Base-by-base conservation (phyloP, 768 basidiomycete genomes). In the Auricularia heimuer region DNA sequence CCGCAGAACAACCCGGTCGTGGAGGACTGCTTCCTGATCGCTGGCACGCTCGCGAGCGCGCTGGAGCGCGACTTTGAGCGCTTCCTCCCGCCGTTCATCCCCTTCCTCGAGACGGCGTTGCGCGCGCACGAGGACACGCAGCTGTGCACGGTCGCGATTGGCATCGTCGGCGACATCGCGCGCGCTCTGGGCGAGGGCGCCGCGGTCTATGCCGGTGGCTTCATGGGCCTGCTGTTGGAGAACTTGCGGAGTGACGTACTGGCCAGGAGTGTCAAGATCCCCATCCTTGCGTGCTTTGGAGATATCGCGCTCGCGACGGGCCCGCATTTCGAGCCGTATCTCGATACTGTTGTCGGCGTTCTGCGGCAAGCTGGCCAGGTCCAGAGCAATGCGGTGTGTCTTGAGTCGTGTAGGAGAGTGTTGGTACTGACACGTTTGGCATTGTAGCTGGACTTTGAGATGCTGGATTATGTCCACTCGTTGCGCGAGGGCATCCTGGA, bases 291-390 rank as follows among this genome's bases (percentile, higher is more conserved):
- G 12, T 94, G 92, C 76, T 98, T 99, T 71, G 97, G 96, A 24
- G 97, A 99, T 72, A 89, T 99, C 69, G 96, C 95, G 8, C 81
- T 98, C 10, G 94, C 97, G 0, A 88, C 98, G 67, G 92, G 92
- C 1, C 79, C 85, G 12, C 78, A 80, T 6, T 99, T 98, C 75
- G 89, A 90, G 70, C 94, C 93, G 0, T 99, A 90, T 74, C 79
- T 97, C 61, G 86, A 87, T 65, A 92, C 92, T 4, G 92, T 94
- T 7, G 94, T 97, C 91, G 83, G 78, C 21, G 94, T 99, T 33
- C 79, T 99, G 62, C 81, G 85, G 68, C 95, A 98, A 77, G 97
- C 97, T 2, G 94, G 94, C 12, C 80, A 85, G 45, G 83, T 98
- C 66, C 85, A 90, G 69, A 89, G 93, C 7, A 92, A 94, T 72